A percentile compares a stretch with the other conserved stretches of the same genome.
These are phyloP conservation scores for Obba rivulosa DNA, from an alignment of 768 basidiomycete genomes.

Conservation along the genomic window DNA sequence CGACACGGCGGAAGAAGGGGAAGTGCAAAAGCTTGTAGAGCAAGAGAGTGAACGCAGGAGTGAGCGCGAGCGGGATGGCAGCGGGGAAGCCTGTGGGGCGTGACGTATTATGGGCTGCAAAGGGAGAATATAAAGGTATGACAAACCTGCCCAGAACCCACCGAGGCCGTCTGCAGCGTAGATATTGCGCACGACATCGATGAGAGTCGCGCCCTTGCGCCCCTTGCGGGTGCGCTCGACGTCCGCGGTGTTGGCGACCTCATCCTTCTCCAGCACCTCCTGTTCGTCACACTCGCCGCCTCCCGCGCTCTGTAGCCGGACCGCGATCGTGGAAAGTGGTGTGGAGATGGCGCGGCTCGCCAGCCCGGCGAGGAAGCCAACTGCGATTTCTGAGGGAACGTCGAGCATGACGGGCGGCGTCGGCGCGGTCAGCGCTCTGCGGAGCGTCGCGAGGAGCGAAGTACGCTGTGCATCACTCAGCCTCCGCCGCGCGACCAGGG, in stretches of 20 bases:
- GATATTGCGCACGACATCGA: conserved; percentile 33
- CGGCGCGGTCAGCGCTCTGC: conserved; percentile 5
- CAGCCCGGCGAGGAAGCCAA: conserved; percentile 55
- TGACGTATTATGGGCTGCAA: not conserved
- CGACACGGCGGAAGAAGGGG: conserved; percentile 23
- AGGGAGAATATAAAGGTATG: not conserved
- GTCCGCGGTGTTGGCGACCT: conserved; percentile 4
- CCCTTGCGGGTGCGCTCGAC: not conserved
- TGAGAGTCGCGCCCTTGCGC: conserved; percentile 4
- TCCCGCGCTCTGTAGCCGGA: conserved; percentile 44
- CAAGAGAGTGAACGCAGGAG: conserved; percentile 54
- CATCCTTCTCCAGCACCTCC: conserved; percentile 16
- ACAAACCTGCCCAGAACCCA: conserved; percentile 54
- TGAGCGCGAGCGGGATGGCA: conserved; percentile 44
- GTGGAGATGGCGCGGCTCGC: conserved; percentile 49
- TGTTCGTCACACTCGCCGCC: conserved; percentile 26
- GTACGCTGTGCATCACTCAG: conserved; percentile 4
- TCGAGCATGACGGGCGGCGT: conserved; percentile 19
- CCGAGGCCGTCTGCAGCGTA: conserved; percentile 42
- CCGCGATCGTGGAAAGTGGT: conserved; percentile 51
- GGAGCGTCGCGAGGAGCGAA: conserved; percentile 1
- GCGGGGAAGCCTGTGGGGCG: conserved; percentile 40
- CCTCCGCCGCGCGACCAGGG: conserved; percentile 31
- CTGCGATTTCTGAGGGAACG: conserved; percentile 43
- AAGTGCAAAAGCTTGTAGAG: conserved; percentile 48